Evolutionary conservation across 208 protist species (phyloP).

Genomic region (Crithidia expoeki): DNA sequence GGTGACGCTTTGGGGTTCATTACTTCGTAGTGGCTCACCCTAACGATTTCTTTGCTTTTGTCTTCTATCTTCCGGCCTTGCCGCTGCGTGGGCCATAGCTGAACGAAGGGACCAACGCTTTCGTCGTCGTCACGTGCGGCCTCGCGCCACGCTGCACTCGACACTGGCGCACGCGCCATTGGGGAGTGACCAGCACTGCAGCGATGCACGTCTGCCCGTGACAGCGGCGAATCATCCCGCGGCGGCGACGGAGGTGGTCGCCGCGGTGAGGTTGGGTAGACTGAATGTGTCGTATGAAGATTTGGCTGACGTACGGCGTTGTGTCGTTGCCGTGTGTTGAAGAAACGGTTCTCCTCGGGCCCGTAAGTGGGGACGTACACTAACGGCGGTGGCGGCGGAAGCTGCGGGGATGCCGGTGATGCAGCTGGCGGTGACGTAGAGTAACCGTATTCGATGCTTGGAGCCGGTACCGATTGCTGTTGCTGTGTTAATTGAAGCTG

Average conservation of each 20-base stretch:
- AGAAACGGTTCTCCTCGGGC: neutral
- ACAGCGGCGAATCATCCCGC: neutral
- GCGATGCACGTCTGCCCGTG: neutral
- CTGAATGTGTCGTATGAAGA: neutral
- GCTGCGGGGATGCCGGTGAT: neutral
- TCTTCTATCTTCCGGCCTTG: neutral
- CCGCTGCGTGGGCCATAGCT: neutral
- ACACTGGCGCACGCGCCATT: neutral
- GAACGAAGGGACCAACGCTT: neutral
- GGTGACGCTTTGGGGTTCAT: neutral
- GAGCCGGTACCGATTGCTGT: neutral
- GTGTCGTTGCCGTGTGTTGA: neutral
- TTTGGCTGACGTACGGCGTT: neutral
- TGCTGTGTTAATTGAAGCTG: slow-evolving; percentile 28
- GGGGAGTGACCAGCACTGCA: neutral
- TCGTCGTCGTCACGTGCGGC: neutral
- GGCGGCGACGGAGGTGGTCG: neutral
- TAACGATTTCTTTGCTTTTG: neutral
- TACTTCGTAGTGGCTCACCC: neutral
- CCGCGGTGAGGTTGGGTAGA: neutral
- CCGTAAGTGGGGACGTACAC: neutral
- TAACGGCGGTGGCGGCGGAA: slow-evolving; percentile 2
- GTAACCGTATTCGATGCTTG: neutral
- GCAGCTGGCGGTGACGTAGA: neutral
- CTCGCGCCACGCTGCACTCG: neutral